phyloP scores from a whole-genome alignment of 441 rosid genomes.

The Lagerstroemia fauriei region DNA sequence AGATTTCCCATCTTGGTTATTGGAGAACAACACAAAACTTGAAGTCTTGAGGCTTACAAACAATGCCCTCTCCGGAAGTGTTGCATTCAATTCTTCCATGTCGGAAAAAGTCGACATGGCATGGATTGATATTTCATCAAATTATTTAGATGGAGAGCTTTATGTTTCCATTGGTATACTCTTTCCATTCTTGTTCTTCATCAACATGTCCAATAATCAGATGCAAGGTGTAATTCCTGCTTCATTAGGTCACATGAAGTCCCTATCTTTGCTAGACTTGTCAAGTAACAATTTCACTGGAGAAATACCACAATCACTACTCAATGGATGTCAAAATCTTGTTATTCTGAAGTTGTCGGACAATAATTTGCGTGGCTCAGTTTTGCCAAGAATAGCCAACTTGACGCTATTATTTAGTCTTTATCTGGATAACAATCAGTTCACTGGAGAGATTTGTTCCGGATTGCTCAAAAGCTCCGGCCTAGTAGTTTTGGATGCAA shows the following conservation, averaged over 20 bases:
- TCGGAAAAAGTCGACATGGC: background rate
- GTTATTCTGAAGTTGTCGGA: background rate
- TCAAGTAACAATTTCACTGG: conserved; percentile 6
- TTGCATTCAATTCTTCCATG: conserved; percentile 15
- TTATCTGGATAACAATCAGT: background rate
- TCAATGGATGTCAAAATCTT: background rate
- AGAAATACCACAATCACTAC: background rate
- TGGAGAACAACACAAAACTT: conserved; percentile 30
- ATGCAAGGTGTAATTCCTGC: conserved; percentile 19
- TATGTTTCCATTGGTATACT: background rate
- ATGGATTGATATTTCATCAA: conserved; percentile 22
- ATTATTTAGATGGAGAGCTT: conserved; percentile 12
- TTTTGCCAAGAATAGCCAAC: background rate
- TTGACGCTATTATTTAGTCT: background rate
- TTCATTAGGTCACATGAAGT: background rate
- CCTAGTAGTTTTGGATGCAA: conserved; percentile 12
- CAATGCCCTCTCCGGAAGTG: conserved; percentile 29
- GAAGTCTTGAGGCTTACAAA: background rate
- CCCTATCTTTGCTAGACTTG: background rate
- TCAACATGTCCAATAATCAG: conserved; percentile 24
- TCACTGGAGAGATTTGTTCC: background rate
- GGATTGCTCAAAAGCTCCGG: background rate
- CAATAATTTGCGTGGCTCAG: background rate
- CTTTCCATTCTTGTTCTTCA: background rate
- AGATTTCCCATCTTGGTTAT: conserved; percentile 39